Evolutionary conservation across 345 rosid genomes (phyloP), one percentile per base, ranked within the genome.

Genomic region (Psidium friedrichsthalianum): DNA sequence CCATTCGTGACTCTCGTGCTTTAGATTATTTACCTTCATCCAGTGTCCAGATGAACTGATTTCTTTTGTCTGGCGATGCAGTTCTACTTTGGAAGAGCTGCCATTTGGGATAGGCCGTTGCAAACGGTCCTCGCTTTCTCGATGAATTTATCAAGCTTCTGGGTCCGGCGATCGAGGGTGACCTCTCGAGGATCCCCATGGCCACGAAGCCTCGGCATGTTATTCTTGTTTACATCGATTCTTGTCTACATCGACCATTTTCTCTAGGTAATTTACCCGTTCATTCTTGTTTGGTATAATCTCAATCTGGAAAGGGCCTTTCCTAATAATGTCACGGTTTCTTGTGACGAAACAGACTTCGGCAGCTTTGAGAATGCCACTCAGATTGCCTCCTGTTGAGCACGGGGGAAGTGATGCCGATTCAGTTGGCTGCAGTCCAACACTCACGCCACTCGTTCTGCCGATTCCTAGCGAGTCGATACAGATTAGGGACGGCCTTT

Each of bases 101-200:
- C 99, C 51, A 98, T 96, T 59, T 97, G 96, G 91, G 98, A 98
- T 89, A 96, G 94, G 89, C 99, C 99, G 49, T 89, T 93, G 89
- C 95, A 96, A 55, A 98, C 96, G 98, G 99, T 96, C 86, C 96
- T 96, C 90, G 94, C 99, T 96, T 98, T 91, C 94, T 98, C 5
- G 98, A 95, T 90, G 99, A 98, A 91, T 97, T 96, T 87, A 98
- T 96, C 74, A 96, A 95, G 91, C 98, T 98, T 88, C 94, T 93
- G 44, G 99, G 98, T 84, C 96, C 95, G 87, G 98, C 97, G 82
- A 96, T 98, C 82, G 96, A 96, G 93, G 98, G 99, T 51, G 98
- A 96, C 87, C 92, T 98, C 86, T 96, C 98, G 64, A 91, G 94
- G 94, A 94, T 98, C 88, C 99, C 99, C 74, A 96, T 92, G 57